Evolutionary conservation across 140 eudicot genomes (phyloP), one percentile per base, ranked within the genome.

Genomic region (Senecio squalidus): DNA sequence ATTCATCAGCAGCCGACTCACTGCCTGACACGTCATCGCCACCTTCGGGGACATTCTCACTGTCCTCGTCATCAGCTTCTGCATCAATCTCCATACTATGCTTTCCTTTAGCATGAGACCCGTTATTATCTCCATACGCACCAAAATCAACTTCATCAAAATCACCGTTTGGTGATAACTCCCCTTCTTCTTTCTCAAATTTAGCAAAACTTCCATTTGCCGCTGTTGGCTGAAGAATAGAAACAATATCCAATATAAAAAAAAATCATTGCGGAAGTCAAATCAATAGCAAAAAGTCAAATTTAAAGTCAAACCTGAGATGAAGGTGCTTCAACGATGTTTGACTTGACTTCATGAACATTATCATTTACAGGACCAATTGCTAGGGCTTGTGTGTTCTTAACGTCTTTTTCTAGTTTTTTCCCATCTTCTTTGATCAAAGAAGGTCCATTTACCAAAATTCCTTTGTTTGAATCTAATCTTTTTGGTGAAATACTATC

Each of bases 181-280:
- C 98, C 11, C 98, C 98, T 75, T 91, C 98, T 75, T 91, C 98
- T 81, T 84, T 91, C 79, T 91, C 98, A 66, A 46, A 74, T 72
- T 86, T 91, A 23, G 76, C 25, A 36, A 49, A 63, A 64, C 55
- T 76, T 57, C 88, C 95, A 53, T 81, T 82, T 27, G 70, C 57
- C 60, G 53, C 57, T 28, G 85, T 56, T 57, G 60, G 77, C 88
- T 82, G 76, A 23, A 68, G 22, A 21, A 70, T 25, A 78, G 18
- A 67, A 58, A n/a, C 45, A 6, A 67, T 25, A 45, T 4, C 38
- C 30, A 7, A 51, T 11, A 21, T 23, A 31, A 13, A 3, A 1
- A 33, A n/a, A n/a, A 58, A 17, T 27, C 39, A 58, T 36, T 34
- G 53, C 67, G 48, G 20, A 49, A 23, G 52, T 57, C 50, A 46